A percentile compares a stretch with the other conserved stretches of the same genome.
Conservation (phyloP, 1,139 yeast genomes). For the Hyphopichia buzzinii region DNA sequence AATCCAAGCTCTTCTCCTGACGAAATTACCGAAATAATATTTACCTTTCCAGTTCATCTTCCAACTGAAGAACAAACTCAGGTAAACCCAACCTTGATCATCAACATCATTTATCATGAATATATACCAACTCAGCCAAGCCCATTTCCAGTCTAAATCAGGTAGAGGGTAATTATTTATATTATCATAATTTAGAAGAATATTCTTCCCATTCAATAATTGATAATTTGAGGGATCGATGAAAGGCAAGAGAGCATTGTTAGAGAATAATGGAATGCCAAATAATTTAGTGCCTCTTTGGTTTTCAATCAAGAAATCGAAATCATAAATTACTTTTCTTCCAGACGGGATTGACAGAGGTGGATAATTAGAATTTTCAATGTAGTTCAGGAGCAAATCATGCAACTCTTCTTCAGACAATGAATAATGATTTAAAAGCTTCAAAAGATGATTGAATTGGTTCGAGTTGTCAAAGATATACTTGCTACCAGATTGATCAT, state of each 20-base stretch:
- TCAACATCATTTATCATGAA: conserved; percentile 71
- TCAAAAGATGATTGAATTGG: conserved; percentile 1
- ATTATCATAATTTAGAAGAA: conserved; percentile 27
- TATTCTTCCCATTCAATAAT: conserved; percentile 25
- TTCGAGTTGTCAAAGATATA: neutral
- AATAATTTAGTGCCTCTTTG: conserved; percentile 67
- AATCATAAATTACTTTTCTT: conserved; percentile 5
- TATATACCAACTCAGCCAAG: conserved; percentile 71
- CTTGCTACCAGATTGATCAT: no score
- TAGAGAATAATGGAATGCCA: conserved; percentile 62
- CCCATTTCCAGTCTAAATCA: conserved; percentile 68
- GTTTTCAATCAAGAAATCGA: conserved; percentile 57
- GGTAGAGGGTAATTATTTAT: conserved; percentile 57
- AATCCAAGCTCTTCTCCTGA: conserved; percentile 63
- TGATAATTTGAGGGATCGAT: conserved; percentile 57
- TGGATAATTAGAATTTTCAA: neutral
- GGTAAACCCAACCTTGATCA: conserved; percentile 77
- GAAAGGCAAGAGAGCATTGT: conserved; percentile 53
- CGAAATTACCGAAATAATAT: conserved; percentile 52
- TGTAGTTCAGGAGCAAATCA: neutral
- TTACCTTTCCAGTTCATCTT: conserved; percentile 59
- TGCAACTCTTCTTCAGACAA: neutral
- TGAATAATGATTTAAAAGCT: neutral
- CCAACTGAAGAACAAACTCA: conserved; percentile 41
- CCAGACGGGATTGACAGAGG: neutral